phyloP scores from a whole-genome alignment of 2,329 filamentous ascomycete genomes.

The Dothistroma septosporum region DNA sequence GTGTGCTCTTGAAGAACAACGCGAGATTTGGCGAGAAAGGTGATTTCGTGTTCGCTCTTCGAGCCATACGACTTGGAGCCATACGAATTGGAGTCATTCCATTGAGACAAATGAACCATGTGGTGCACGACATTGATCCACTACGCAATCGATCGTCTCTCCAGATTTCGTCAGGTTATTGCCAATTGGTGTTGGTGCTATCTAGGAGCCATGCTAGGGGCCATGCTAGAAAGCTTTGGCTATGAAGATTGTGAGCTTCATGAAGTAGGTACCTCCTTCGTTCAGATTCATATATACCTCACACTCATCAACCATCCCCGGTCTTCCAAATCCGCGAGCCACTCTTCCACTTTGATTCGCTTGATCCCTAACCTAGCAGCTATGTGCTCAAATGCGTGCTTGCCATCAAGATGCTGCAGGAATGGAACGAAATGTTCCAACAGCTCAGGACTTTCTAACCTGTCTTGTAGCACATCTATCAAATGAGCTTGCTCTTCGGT shows the following conservation, averaged over 20 bases:
- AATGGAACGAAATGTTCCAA: conserved; percentile 68
- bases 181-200: too few relatives aligned
- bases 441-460: conserved; percentile 49
- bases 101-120: too few relatives aligned
- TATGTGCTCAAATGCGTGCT: conserved; percentile 79
- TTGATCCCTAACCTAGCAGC: conserved; percentile 81
- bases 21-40: too few relatives aligned
- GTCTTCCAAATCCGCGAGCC: conserved; percentile 61
- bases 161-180: too few relatives aligned
- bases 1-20: background rate
- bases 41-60: too few relatives aligned
- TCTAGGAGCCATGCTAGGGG: too few relatives aligned
- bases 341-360: conserved; percentile 60
- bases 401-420: conserved; percentile 83
- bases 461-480: conserved; percentile 11
- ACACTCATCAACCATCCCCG: conserved; percentile 54
- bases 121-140: too few relatives aligned
- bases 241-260: background rate
- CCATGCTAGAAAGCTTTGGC: background rate
- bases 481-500: conserved; percentile 15
- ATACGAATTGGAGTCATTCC: too few relatives aligned
- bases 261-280: background rate
- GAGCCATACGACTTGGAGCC: too few relatives aligned
- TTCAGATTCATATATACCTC: conserved; percentile 22
- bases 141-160: too few relatives aligned